Evolutionary conservation across 1,139 yeast species (phyloP).

Genomic region (Candida tunisiensis): DNA sequence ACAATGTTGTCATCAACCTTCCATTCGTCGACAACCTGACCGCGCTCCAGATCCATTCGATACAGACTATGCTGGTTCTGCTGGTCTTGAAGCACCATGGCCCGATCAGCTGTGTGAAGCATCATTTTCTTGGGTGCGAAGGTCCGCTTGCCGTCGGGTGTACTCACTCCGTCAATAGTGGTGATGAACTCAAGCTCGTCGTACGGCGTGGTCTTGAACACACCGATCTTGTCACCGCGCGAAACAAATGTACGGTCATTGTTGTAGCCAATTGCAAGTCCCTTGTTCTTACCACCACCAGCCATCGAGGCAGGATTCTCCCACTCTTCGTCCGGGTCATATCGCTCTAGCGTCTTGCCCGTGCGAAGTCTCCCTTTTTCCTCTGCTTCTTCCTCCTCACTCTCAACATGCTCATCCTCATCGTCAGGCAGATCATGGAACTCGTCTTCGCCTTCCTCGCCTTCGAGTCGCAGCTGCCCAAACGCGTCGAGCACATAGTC

Average conservation of each 20-base stretch:
- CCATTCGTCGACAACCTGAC: constrained; percentile 79
- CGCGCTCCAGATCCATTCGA: constrained; percentile 65
- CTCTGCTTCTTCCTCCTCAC: constrained; percentile 9
- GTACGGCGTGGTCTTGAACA: constrained; percentile 42
- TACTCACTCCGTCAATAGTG: constrained; percentile 45
- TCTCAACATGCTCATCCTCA: constrained; percentile 16
- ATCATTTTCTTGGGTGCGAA: constrained; percentile 49
- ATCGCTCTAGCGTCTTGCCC: constrained; percentile 4
- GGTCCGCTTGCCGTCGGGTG: constrained; percentile 29
- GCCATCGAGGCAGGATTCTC: constrained; percentile 4
- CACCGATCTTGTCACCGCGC: constrained; percentile 67
- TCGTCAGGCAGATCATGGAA: too few species aligned
- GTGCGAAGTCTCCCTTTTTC: constrained; percentile 6
- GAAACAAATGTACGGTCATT: constrained; percentile 65
- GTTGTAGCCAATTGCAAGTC: constrained; percentile 51
- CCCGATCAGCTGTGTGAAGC: constrained; percentile 60
- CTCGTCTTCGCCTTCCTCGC: constrained; percentile 18
- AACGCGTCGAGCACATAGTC: constrained; percentile 35
- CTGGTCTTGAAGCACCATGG: constrained; percentile 46
- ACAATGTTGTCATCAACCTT: constrained; percentile 24
- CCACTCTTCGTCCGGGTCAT: constrained; percentile 12
- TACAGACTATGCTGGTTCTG: constrained; percentile 30
- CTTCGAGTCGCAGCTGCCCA: constrained; percentile 21
- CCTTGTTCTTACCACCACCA: constrained; percentile 31
- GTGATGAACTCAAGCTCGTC: constrained; percentile 44